These are phyloP conservation scores for Thielaviopsis musarum DNA, from an alignment of 2,329 filamentous ascomycete species.

Conservation along the genomic window DNA sequence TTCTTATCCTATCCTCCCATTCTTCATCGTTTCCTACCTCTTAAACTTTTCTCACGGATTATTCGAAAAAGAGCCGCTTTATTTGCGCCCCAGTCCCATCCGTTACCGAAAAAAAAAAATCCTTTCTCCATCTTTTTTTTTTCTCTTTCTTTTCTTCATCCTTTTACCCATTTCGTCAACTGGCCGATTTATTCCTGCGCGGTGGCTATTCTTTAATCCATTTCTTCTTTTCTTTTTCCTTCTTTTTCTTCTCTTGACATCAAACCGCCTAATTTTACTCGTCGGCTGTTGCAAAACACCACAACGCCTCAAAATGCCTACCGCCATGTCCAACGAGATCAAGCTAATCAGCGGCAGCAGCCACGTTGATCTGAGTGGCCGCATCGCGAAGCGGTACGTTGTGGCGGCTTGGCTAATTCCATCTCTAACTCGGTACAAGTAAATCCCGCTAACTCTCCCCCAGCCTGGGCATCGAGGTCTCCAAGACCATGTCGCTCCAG, in stretches of 20 bases:
- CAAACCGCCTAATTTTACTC: not conserved
- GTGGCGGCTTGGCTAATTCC: not conserved
- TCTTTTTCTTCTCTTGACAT: not conserved
- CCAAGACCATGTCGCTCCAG: constrained; percentile 65
- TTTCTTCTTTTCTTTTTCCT: not conserved
- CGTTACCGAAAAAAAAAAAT: too few species aligned
- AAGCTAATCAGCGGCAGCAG: constrained; percentile 34
- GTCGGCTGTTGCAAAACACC: not conserved
- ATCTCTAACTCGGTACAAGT: constrained; percentile 1
- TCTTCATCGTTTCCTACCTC: too few species aligned
- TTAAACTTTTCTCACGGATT: too few species aligned
- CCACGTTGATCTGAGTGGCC: constrained; percentile 30
- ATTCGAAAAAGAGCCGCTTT: too few species aligned
- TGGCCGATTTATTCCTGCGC: not conserved
- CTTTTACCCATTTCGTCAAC: not conserved
- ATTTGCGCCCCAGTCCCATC: too few species aligned
- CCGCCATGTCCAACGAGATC: constrained; percentile 33
- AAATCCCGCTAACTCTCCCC: not conserved
- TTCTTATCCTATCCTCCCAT: too few species aligned
- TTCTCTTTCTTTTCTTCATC: too few species aligned
- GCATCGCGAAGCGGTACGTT: constrained; percentile 27
- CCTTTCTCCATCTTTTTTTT: too few species aligned
- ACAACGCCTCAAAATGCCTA: constrained; percentile 10
- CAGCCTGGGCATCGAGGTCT: constrained; percentile 60
- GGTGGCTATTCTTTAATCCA: not conserved